Evolutionary conservation across 1,139 yeast genomes (phyloP).

Genomic region (Kodamaea suecica): DNA sequence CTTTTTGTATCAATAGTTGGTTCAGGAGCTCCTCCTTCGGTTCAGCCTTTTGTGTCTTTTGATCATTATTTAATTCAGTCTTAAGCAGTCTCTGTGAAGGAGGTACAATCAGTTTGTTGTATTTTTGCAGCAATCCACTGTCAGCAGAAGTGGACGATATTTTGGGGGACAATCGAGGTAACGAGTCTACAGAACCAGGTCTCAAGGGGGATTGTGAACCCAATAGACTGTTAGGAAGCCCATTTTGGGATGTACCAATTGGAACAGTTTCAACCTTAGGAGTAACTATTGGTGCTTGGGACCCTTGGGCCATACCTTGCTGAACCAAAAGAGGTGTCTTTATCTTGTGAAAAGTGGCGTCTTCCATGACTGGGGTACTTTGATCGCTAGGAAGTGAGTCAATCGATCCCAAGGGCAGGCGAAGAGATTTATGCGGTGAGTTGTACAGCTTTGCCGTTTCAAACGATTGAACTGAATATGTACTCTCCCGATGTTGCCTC

Average conservation of each 20-base stretch:
- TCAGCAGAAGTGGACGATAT: too few species aligned
- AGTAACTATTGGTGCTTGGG: conserved; percentile 1
- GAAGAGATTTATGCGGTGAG: conserved; percentile 9
- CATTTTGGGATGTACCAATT: too few species aligned
- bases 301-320: neutral
- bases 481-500: conserved; percentile 7
- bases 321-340: conserved; percentile 12
- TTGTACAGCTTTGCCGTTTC: conserved; percentile 27
- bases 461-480: conserved; percentile 28
- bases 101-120: conserved; percentile 1
- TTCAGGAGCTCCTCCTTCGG: neutral
- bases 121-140: neutral
- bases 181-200: too few species aligned
- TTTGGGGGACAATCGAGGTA: neutral
- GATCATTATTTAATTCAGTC: neutral
- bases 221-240: too few species aligned
- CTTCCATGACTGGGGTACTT: conserved; percentile 23
- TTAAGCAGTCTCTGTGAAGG: neutral
- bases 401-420: conserved; percentile 6
- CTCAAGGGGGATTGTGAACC: too few species aligned
- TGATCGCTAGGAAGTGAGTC: conserved; percentile 8
- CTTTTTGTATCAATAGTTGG: conserved; percentile 8
- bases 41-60: neutral
- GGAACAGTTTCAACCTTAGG: too few species aligned
- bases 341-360: conserved; percentile 22